Base-by-base conservation (phyloP, 305 asterid species). In the Fraxinus nigra region DNA sequence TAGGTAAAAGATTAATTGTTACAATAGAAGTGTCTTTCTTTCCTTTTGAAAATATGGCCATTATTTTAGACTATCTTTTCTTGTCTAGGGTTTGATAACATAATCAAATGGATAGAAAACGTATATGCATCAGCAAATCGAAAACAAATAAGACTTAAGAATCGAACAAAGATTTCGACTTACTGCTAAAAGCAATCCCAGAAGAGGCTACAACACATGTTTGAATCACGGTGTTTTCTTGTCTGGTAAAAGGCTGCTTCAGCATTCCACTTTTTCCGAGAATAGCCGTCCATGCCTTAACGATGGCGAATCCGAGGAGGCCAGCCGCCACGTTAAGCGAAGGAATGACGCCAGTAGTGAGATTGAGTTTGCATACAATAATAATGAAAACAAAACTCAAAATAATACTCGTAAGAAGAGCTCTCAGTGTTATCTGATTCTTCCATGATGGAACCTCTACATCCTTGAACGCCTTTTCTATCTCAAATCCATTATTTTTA, bases 271-370 rank as follows among this genome's bases (percentile, higher is more conserved):
- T 86, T 8, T 78, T 86, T 1, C n/a, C 84, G 28, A 79, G 56
- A 18, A 76, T 1, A 13, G 80, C 82, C 3, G 92, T 87, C 87
- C 87, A 89, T 1, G 84, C 80, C 80, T 87, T 89, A 16, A 89
- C 80, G 61, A 84, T 77, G 46, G 90, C 89, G 84, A 81, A 89
- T 0, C 92, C 92, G 2, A 89, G 83, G 0, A 89, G 89, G 37
- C 92, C 92, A 61, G 92, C 92, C 32, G 92, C 90, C 24, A 89
- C 90, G 70, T 85, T 89, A 46, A 89, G n/a, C 28, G 92, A 89
- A 4, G 92, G 92, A 34, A 87, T 87, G 0, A 89, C 85, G 0
- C 92, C 92, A 18, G 92, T 86, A 5, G 90, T 48, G 35, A 89
- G 87, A 54, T 87, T 89, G 14, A 89, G 84, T 82, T 89, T 89